A percentile compares a stretch with the other conserved stretches of the same genome.
These are phyloP conservation scores for Epichloe coenophiala DNA, from an alignment of 2,329 filamentous ascomycete species.

Conservation along the genomic window DNA sequence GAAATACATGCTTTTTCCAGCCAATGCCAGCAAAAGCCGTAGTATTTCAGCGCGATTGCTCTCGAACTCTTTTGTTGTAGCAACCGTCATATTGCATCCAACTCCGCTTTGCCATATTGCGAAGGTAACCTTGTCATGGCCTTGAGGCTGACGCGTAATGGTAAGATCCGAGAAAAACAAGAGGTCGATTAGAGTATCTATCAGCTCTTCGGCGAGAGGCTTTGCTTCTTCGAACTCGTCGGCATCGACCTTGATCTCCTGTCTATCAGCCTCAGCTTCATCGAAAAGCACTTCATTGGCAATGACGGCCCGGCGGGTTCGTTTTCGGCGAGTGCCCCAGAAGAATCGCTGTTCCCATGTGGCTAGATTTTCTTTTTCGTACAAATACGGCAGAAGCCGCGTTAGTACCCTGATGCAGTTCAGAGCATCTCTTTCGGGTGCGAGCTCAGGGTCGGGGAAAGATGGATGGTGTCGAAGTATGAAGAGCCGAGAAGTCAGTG, in stretches of 20 bases:
- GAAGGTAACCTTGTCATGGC: conserved; percentile 72
- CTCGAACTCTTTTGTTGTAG: conserved; percentile 83
- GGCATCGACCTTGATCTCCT: conserved; percentile 29
- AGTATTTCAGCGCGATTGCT: conserved; percentile 86
- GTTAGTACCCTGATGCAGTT: conserved; percentile 92
- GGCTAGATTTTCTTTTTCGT: conserved; percentile 73
- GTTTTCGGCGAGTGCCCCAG: conserved; percentile 64
- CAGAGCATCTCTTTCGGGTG: conserved; percentile 75
- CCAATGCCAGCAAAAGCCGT: conserved; percentile 69
- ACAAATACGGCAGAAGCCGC: conserved; percentile 77
- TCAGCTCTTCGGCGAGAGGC: conserved; percentile 80
- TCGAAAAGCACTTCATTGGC: conserved; percentile 75
- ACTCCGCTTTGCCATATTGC: conserved; percentile 98
- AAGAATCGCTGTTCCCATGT: conserved; percentile 91
- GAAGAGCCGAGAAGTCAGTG: conserved; percentile 70
- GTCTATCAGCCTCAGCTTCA: conserved; percentile 46
- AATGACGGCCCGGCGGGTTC: conserved; percentile 51
- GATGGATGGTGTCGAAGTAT: conserved; percentile 77
- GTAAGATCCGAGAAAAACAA: conserved; percentile 89
- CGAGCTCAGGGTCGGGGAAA: conserved; percentile 76
- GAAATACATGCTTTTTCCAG: conserved; percentile 90
- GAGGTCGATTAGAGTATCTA: conserved; percentile 78
- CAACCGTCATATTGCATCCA: conserved; percentile 79
- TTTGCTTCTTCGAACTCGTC: conserved; percentile 70
- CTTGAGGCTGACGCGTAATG: conserved; percentile 56